Evolutionary conservation across 2,329 filamentous ascomycete species (phyloP).

Genomic region (Scolecobasidium constrictum): DNA sequence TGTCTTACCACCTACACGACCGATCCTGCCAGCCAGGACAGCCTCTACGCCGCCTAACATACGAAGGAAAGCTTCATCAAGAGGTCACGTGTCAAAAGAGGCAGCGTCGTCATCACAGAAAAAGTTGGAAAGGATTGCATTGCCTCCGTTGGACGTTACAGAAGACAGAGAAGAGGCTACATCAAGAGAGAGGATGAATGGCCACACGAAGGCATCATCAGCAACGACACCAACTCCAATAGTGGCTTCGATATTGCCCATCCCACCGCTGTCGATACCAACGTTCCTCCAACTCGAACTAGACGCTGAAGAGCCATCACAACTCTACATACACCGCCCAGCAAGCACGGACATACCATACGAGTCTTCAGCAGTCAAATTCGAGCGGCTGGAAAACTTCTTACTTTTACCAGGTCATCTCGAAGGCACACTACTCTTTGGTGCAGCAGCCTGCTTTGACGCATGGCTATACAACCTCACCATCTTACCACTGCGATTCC

Average conservation of each 20-base stretch:
- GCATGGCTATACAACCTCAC: conserved; percentile 97
- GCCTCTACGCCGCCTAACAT: conserved; percentile 4
- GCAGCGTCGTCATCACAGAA: conserved; percentile 20
- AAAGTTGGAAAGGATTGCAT: conserved; percentile 21
- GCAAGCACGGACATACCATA: conserved; percentile 57
- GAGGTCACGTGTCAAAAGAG: conserved; percentile 14
- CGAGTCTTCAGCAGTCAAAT: conserved; percentile 84
- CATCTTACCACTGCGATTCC: conserved; percentile 80
- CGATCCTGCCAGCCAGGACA: conserved; percentile 1
- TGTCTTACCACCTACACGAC: not conserved
- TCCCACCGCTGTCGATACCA: conserved; percentile 52
- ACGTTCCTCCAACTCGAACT: conserved; percentile 57
- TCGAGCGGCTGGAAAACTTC: conserved; percentile 85
- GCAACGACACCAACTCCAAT: conserved; percentile 29
- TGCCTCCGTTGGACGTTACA: conserved; percentile 22
- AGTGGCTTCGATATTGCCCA: not conserved
- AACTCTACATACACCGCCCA: conserved; percentile 52
- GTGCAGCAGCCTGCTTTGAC: conserved; percentile 81
- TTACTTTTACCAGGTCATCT: conserved; percentile 70
- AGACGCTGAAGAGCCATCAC: conserved; percentile 48
- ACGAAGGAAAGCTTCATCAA: conserved; percentile 7
- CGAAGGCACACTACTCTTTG: conserved; percentile 78
- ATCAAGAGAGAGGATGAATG: conserved; percentile 1
- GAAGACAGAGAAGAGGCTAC: conserved; percentile 15
- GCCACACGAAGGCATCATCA: conserved; percentile 7